Evolutionary conservation across 2,329 filamentous ascomycete genomes (phyloP), one percentile per base, ranked within the genome.

Genomic region (Aspergillus transmontanensis): DNA sequence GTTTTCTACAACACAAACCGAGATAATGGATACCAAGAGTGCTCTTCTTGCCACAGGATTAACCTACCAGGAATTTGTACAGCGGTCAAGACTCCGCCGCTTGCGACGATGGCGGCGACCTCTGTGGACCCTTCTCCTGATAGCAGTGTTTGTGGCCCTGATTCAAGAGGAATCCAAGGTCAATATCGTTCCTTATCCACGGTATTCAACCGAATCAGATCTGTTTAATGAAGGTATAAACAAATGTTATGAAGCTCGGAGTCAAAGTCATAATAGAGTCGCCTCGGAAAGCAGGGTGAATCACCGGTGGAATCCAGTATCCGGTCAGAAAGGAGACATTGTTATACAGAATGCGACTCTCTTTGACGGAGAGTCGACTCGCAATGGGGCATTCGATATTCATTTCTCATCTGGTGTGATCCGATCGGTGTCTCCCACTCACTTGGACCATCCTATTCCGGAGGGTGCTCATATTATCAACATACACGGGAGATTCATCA

Each of bases 401-500:
- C 41, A 43, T 43, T 43, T 43, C 5, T n/a, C 41, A 10, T 43
- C 41, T 43, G 41, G 41, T 1, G 19, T 43, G 10, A n/a, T 43
- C 7, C 19, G 41, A 19, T 43, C 19, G 3, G 41, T 43, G 19
- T 43, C 41, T 43, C 41, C 41, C 41, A 43, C 41, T 19, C 19
- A 4, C 19, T 11, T n/a, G 10, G 19, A 21, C 19, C 7, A 21
- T 43, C 41, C 41, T 3, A 21, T 4, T 6, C 19, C 19, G 4
- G 19, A 43, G n/a, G 41, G n/a, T 11, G 19, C 19, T 43, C 41
- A 11, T 43, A 21, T 43, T 43, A 21, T 43, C 41, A 21, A 43
- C 7, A 7, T 11, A 3, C 41, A 21, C 5, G 21, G 21, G 45
- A 23, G 16, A 4, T 51, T 19, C 61, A 78, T 91, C 23, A 91